Evolutionary conservation across 345 rosid genomes (phyloP), one percentile per base, ranked within the genome.

Genomic region (Iberis pinnata): DNA sequence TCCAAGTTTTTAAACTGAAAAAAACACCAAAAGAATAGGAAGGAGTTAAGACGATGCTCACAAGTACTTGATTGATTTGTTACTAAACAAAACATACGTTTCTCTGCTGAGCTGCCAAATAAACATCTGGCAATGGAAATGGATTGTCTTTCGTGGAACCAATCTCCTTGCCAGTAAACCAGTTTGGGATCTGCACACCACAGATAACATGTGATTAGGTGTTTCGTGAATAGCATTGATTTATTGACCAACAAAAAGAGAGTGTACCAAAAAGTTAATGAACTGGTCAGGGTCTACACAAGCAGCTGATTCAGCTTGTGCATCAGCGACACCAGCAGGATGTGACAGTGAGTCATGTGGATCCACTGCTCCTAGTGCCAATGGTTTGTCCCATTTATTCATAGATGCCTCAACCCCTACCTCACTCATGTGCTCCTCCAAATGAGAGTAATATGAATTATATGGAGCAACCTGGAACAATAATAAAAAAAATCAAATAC

Each of bases 261-360:
- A 38, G 45, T 53, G 59, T 86, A 89, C 97, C 82, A 84, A 70
- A 76, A 89, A 89, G 65, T 84, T 79, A 5, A 87, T 75, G 68
- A 89, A 84, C 48, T 82, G 97, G 66, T 89, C 96, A 53, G 94
- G 88, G 54, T 89, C 94, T 42, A 89, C 56, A 27, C 60, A 75
- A 27, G 80, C 39, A 19, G 96, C 94, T 64, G 92, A 67, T 70
- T 89, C 96, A 17, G 96, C 75, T 72, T 82, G 96, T 60, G 76
- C 78, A 70, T 86, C 96, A 56, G 96, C 81, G 11, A 79, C 86
- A 15, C 97, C 97, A 1, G 97, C 97, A 39, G 97, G 88, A 79
- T 89, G 97, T 55, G 94, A 80, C 35, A 84, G 57, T 12, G 96
- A 89, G 67, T 89, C 97, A 17, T 89, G 97, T 8, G 94, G 92